phyloP scores from a whole-genome alignment of 2,329 filamentous ascomycete species.

The Trichophyton rubrum region DNA sequence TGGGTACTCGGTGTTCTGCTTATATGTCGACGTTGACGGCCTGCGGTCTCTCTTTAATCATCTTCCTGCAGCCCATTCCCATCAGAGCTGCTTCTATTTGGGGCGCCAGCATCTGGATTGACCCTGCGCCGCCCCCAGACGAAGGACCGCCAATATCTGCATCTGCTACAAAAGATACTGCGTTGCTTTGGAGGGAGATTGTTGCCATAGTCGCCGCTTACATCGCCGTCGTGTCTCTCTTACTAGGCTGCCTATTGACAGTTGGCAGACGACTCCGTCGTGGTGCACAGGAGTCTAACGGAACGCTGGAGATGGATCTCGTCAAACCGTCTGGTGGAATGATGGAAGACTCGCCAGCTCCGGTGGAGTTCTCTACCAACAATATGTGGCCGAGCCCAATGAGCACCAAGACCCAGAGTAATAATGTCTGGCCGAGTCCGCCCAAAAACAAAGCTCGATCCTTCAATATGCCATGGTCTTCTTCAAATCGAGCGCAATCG shows the following conservation, averaged over 20 bases:
- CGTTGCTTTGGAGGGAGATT: slow-evolving; percentile 66
- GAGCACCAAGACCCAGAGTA: slow-evolving; percentile 12
- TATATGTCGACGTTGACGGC: background rate
- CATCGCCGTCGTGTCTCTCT: slow-evolving; percentile 60
- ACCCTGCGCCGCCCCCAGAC: slow-evolving; percentile 47
- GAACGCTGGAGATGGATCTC: slow-evolving; percentile 45
- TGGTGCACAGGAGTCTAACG: slow-evolving; percentile 41
- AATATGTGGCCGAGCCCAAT: slow-evolving; percentile 13
- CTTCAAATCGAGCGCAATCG: slow-evolving; percentile 22
- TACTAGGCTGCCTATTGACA: slow-evolving; percentile 53
- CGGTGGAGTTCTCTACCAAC: background rate
- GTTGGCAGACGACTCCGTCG: slow-evolving; percentile 46
- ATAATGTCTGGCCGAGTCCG: slow-evolving; percentile 24
- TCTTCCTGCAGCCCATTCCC: slow-evolving; percentile 1
- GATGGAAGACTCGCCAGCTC: slow-evolving; percentile 23
- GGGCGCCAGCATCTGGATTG: slow-evolving; percentile 39
- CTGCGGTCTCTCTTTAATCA: background rate
- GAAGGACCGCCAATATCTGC: slow-evolving; percentile 49
- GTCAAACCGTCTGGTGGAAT: slow-evolving; percentile 32
- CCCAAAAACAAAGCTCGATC: slow-evolving; percentile 22
- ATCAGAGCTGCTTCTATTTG: slow-evolving; percentile 8
- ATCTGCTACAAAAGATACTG: slow-evolving; percentile 46
- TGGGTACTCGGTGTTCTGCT: background rate
- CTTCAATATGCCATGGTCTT: slow-evolving; percentile 30
- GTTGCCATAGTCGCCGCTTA: slow-evolving; percentile 76